These are phyloP conservation scores for Stephania cephalantha DNA, from an alignment of 164 flowering plant species.

Conservation along the genomic window DNA sequence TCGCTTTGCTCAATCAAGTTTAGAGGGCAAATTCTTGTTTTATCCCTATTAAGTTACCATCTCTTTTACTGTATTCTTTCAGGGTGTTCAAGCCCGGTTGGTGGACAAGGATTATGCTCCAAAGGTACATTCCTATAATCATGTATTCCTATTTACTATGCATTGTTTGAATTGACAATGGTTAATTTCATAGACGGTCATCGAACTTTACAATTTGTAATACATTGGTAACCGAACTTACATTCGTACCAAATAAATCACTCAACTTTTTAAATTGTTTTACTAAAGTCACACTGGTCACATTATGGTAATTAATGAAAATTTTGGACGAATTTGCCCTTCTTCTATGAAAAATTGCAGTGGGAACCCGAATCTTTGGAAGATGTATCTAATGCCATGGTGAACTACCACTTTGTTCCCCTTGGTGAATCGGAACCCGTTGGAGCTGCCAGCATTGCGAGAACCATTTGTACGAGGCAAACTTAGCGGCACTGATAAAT, in stretches of 20 bases:
- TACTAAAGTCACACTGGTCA: no score
- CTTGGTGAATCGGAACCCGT: slow-evolving; percentile 56
- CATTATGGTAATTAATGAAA: no score
- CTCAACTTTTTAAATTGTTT: no score
- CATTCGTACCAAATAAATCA: no score
- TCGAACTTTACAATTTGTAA: no score
- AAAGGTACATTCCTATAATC: slow-evolving; percentile 44
- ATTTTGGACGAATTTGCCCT: not conserved
- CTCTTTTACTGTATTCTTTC: not conserved
- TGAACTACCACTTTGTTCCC: slow-evolving; percentile 51
- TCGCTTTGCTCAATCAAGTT: not conserved
- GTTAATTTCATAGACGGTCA: no score
- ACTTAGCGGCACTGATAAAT: not conserved
- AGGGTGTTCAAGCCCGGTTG: slow-evolving; percentile 85
- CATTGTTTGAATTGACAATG: not conserved
- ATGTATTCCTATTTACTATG: not conserved
- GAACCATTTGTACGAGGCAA: slow-evolving; percentile 52
- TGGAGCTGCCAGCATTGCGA: slow-evolving; percentile 54
- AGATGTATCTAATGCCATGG: slow-evolving; percentile 78
- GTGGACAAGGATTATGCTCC: slow-evolving; percentile 86
- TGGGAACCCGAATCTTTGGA: slow-evolving; percentile 71
- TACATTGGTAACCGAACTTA: no score
- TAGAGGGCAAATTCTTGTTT: not conserved
- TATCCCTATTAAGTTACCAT: no score
- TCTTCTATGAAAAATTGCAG: slow-evolving; percentile 29